phyloP scores from a whole-genome alignment of 2,329 filamentous ascomycete genomes.

The Fonsecaea monophora region DNA sequence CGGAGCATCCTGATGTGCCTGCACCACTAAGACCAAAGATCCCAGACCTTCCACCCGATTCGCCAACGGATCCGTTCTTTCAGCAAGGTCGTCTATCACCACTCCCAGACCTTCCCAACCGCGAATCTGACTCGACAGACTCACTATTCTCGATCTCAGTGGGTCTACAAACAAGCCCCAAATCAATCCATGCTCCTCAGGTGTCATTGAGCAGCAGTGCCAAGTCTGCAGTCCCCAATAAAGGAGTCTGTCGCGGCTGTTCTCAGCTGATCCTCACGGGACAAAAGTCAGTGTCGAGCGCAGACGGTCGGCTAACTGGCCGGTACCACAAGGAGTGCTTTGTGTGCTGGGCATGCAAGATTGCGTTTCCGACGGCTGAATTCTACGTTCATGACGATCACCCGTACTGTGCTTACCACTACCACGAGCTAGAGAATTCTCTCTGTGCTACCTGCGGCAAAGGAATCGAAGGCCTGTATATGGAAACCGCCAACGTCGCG shows the following conservation, averaged over 20 bases:
- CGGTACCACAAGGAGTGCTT: constrained; percentile 96
- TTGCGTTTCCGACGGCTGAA: constrained; percentile 82
- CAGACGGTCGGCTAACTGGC: constrained; percentile 87
- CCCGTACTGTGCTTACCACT: constrained; percentile 90
- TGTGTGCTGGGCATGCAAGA: constrained; percentile 81
- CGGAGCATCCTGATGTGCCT: constrained; percentile 45
- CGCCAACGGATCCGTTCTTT: constrained; percentile 57
- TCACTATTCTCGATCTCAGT: constrained; percentile 30
- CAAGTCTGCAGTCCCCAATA: constrained; percentile 43
- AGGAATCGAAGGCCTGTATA: constrained; percentile 92
- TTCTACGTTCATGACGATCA: constrained; percentile 90
- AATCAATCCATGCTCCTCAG: constrained; percentile 10
- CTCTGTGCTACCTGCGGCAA: constrained; percentile 78
- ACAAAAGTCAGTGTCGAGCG: constrained; percentile 85
- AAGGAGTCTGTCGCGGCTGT: constrained; percentile 85
- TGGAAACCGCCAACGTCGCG: constrained; percentile 72
- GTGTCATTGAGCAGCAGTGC: constrained; percentile 7
- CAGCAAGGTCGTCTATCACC: constrained; percentile 50
- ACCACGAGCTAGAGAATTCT: constrained; percentile 88
- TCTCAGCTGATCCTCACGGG: constrained; percentile 73
- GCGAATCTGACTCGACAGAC: constrained; percentile 21
- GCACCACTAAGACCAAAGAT: constrained; percentile 30
- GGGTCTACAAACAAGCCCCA: constrained; percentile 15
- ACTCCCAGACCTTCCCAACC: constrained; percentile 26
- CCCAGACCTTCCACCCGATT: constrained; percentile 46